Conservation (phyloP, 2,329 filamentous ascomycete genomes). For the Chrysoporthe cubensis region DNA sequence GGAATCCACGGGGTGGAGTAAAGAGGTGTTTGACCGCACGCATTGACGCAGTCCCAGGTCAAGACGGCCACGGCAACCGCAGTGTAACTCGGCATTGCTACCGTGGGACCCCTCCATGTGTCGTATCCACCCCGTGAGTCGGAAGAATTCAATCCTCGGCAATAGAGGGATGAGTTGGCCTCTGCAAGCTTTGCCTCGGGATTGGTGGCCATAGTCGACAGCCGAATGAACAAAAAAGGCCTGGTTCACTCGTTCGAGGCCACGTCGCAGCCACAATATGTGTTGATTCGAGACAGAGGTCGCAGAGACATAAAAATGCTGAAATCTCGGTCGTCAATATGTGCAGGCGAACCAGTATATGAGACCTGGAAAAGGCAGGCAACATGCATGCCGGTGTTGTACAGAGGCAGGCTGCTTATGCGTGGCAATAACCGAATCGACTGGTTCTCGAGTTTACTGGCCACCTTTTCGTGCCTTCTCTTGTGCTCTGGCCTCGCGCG, state of each 20-base stretch:
- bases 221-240: slow-evolving; percentile 1
- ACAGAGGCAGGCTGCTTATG: slow-evolving; percentile 20
- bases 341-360: slow-evolving; percentile 26
- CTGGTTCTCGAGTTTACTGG: slow-evolving; percentile 32
- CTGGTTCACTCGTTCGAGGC: not conserved
- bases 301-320: slow-evolving; percentile 16
- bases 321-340: slow-evolving; percentile 20
- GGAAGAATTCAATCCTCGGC: not conserved
- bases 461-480: slow-evolving; percentile 76
- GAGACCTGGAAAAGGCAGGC: slow-evolving; percentile 15
- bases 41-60: not conserved
- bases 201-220: not conserved
- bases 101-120: not conserved
- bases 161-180: not conserved
- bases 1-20: not conserved
- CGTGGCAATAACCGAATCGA: slow-evolving; percentile 13
- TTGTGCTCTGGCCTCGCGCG: slow-evolving; percentile 80
- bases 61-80: not conserved
- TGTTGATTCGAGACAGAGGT: slow-evolving; percentile 14
- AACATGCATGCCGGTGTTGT: slow-evolving; percentile 22
- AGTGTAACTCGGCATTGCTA: not conserved
- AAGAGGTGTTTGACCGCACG: slow-evolving; percentile 1
- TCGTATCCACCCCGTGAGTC: not conserved
- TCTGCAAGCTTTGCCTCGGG: not conserved
- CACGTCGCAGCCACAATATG: slow-evolving; percentile 5